Evolutionary conservation across 805 yeast genomes (phyloP).

Genomic region (Wickerhamiella musiphila): DNA sequence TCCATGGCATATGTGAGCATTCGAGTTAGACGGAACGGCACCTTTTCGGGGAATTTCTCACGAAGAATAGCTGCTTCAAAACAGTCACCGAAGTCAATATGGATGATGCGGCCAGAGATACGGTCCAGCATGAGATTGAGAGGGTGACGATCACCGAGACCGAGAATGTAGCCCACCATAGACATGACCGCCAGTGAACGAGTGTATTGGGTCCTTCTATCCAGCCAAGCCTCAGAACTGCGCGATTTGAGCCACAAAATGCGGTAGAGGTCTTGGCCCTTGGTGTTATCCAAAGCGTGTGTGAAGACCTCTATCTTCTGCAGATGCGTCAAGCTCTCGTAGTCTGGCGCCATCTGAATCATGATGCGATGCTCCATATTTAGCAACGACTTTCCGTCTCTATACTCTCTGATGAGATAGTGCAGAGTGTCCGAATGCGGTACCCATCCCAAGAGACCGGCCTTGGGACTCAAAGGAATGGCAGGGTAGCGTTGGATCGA

Average conservation of each 20-base stretch:
- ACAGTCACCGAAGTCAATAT: conserved; percentile 98
- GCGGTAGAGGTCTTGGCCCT: conserved; percentile 90
- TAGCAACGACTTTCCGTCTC: conserved; percentile 76
- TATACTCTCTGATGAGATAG: conserved; percentile 73
- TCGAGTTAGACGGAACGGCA: conserved; percentile 89
- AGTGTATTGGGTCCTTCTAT: conserved; percentile 89
- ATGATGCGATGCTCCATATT: conserved; percentile 90
- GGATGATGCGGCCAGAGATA: conserved; percentile 86
- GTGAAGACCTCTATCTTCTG: conserved; percentile 95
- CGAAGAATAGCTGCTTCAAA: conserved; percentile 94
- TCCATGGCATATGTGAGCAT: conserved; percentile 98
- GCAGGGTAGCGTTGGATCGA: conserved; percentile 87
- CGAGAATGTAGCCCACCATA: conserved; percentile 93
- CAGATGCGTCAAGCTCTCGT: conserved; percentile 69
- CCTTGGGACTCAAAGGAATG: conserved; percentile 87
- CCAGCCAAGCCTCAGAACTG: conserved; percentile 95
- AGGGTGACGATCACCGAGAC: conserved; percentile 96
- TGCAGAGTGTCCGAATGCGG: conserved; percentile 96
- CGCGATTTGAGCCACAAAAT: conserved; percentile 93
- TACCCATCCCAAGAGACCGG: conserved; percentile 96
- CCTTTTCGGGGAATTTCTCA: conserved; percentile 95
- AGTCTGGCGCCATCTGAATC: conserved; percentile 96
- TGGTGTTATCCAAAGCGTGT: conserved; percentile 82
- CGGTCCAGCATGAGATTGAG: conserved; percentile 91
- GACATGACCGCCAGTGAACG: conserved; percentile 96